These are phyloP conservation scores for Aspergillus saccharolyticus DNA, from an alignment of 495 filamentous ascomycete species.

Conservation along the genomic window DNA sequence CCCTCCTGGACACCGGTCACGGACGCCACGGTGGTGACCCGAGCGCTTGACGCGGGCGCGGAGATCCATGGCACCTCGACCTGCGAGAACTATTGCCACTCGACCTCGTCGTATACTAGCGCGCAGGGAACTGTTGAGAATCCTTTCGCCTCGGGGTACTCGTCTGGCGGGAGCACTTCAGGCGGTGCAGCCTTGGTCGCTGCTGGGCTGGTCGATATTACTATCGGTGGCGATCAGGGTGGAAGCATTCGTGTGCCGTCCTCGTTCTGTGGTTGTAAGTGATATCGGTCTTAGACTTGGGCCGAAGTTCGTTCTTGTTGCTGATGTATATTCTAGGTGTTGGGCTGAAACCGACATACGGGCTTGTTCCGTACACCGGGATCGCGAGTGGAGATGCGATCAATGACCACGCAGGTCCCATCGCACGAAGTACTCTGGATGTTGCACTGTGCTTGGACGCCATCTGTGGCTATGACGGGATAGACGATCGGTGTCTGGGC, in stretches of 20 bases:
- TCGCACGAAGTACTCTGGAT: conserved; percentile 47
- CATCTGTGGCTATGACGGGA: conserved; percentile 51
- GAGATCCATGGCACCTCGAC: conserved; percentile 40
- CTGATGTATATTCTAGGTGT: conserved; percentile 24
- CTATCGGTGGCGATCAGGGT: conserved; percentile 58
- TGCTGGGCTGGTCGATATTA: conserved; percentile 46
- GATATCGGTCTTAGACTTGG: background rate
- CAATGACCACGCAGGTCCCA: conserved; percentile 45
- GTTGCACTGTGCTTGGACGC: conserved; percentile 46
- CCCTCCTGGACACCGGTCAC: conserved; percentile 36
- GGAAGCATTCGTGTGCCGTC: conserved; percentile 55
- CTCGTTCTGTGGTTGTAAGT: conserved; percentile 40
- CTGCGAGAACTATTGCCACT: conserved; percentile 46
- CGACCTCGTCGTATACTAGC: conserved; percentile 40
- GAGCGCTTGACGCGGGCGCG: conserved; percentile 42
- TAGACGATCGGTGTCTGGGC: conserved; percentile 50
- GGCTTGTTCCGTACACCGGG: conserved; percentile 48
- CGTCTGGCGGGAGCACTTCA: conserved; percentile 52
- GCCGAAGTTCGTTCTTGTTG: background rate
- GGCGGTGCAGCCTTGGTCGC: conserved; percentile 53
- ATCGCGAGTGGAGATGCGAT: conserved; percentile 42
- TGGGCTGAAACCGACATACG: conserved; percentile 48
- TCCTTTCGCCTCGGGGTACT: conserved; percentile 44
- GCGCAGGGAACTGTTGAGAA: conserved; percentile 49
- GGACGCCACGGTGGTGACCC: conserved; percentile 44